Evolutionary conservation across 345 rosid species (phyloP).

Genomic region (Abelmoschus esculentus): DNA sequence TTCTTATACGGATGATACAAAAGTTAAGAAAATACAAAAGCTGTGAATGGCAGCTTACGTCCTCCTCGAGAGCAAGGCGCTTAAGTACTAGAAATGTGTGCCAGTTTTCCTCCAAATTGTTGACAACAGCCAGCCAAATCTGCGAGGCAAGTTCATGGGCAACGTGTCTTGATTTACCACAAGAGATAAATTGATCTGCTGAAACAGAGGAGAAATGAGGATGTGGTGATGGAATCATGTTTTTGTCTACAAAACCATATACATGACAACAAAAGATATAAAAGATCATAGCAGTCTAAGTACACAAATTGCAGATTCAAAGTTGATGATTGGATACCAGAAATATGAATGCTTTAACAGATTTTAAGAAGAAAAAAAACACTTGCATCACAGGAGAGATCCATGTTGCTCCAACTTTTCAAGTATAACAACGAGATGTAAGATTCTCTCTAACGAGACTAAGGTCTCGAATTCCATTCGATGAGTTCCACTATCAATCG

Average conservation of each 20-base stretch:
- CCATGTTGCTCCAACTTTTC: no score
- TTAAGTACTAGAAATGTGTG: slow-evolving; percentile 67
- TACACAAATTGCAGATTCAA: no score
- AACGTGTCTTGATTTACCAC: slow-evolving; percentile 60
- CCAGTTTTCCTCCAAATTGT: slow-evolving; percentile 71
- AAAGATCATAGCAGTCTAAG: no score
- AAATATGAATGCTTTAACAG: no score
- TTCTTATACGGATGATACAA: neutral
- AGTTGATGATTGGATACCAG: no score
- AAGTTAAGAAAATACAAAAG: neutral
- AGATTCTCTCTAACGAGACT: no score
- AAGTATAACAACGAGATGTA: no score
- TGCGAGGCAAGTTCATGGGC: slow-evolving; percentile 73
- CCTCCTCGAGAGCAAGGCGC: slow-evolving; percentile 61
- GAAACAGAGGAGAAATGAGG: slow-evolving; percentile 11
- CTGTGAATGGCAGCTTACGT: slow-evolving; percentile 37
- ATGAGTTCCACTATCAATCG: no score
- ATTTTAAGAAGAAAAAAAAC: no score
- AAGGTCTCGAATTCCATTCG: no score
- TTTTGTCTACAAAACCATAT: neutral
- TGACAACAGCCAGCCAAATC: slow-evolving; percentile 79
- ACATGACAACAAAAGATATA: neutral
- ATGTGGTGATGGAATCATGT: neutral
- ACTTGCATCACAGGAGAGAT: no score
- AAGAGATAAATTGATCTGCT: slow-evolving; percentile 77